A percentile compares a stretch with the other conserved stretches of the same genome.
Evolutionary conservation across 2,329 filamentous ascomycete genomes (phyloP).

Genomic region (Cordyceps cicadae): DNA sequence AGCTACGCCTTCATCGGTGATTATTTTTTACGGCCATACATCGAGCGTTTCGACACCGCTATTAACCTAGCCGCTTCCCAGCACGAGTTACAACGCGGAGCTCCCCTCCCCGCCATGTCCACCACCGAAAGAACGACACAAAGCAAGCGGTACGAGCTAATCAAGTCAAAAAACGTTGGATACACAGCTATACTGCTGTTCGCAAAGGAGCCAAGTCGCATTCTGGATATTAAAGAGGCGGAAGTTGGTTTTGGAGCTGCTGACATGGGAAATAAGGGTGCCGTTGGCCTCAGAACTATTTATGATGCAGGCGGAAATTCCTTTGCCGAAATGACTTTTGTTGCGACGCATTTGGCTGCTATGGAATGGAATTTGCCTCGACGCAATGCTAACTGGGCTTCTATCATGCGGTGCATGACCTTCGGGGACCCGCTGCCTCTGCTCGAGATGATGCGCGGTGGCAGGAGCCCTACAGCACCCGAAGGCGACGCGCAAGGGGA

Average conservation of each 20-base stretch:
- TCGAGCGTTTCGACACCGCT: slow-evolving; percentile 61
- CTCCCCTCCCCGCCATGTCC: slow-evolving; percentile 11
- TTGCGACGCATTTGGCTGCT: slow-evolving; percentile 79
- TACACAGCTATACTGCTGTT: slow-evolving; percentile 90
- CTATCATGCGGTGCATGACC: slow-evolving; percentile 69
- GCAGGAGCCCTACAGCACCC: slow-evolving; percentile 6
- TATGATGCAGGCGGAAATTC: slow-evolving; percentile 34
- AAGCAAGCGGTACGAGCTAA: slow-evolving; percentile 53
- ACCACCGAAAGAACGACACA: slow-evolving; percentile 10
- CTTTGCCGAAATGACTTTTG: slow-evolving; percentile 67
- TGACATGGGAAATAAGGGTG: slow-evolving; percentile 94
- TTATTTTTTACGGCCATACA: slow-evolving; percentile 68
- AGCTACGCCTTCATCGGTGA: slow-evolving; percentile 78
- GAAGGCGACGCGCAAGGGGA: slow-evolving; percentile 11
- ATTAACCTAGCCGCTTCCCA: slow-evolving; percentile 58
- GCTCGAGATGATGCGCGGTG: slow-evolving; percentile 24
- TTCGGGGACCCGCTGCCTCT: slow-evolving; percentile 50
- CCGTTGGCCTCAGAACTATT: slow-evolving; percentile 67
- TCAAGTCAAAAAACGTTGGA: slow-evolving; percentile 68
- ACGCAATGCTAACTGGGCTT: slow-evolving; percentile 82
- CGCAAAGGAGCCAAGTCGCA: slow-evolving; percentile 51
- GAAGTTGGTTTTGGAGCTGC: slow-evolving; percentile 77
- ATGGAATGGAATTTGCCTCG: slow-evolving; percentile 71
- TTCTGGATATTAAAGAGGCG: slow-evolving; percentile 64
- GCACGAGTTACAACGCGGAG: slow-evolving; percentile 17